These are phyloP conservation scores for Penicillium tannophilum DNA, from an alignment of 495 filamentous ascomycete species.

Conservation along the genomic window DNA sequence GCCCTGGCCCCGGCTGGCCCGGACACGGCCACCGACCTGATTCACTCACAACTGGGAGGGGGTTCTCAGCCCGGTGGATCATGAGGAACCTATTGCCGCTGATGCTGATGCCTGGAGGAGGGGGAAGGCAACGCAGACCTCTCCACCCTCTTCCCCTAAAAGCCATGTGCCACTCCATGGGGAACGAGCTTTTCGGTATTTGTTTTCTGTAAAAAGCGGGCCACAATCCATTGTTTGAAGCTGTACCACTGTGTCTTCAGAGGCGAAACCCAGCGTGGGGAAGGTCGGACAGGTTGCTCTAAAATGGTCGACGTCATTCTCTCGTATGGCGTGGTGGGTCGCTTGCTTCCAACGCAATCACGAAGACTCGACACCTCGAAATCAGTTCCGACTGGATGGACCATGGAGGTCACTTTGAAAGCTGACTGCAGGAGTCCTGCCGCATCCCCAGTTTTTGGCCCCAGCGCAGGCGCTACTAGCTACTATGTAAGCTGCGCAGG, in stretches of 20 bases:
- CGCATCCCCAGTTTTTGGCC: slow-evolving; percentile 21
- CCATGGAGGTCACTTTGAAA: slow-evolving; percentile 22
- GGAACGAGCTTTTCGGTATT: not conserved
- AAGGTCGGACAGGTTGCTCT: slow-evolving; percentile 8
- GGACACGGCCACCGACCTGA: slow-evolving; percentile 23
- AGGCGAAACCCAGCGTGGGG: not conserved
- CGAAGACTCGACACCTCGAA: slow-evolving; percentile 21
- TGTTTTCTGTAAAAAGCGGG: slow-evolving; percentile 1
- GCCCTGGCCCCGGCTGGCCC: slow-evolving; percentile 26
- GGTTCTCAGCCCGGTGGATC: slow-evolving; percentile 20
- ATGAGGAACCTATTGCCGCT: slow-evolving; percentile 13
- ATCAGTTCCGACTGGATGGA: slow-evolving; percentile 32
- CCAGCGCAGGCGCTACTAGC: not conserved
- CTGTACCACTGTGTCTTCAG: not conserved
- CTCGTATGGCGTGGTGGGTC: slow-evolving; percentile 30
- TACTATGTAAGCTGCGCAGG: not conserved
- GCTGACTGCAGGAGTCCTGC: slow-evolving; percentile 22
- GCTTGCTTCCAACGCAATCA: slow-evolving; percentile 13
- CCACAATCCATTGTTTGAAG: slow-evolving; percentile 5
- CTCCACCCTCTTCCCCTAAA: not conserved
- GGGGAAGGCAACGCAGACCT: slow-evolving; percentile 1
- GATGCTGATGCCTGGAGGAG: slow-evolving; percentile 5
- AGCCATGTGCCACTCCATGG: slow-evolving; percentile 4
- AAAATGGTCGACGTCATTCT: slow-evolving; percentile 34
- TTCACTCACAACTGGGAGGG: not conserved